Conservation (phyloP, 2,329 filamentous ascomycete species). For the Akanthomyces lecanii region DNA sequence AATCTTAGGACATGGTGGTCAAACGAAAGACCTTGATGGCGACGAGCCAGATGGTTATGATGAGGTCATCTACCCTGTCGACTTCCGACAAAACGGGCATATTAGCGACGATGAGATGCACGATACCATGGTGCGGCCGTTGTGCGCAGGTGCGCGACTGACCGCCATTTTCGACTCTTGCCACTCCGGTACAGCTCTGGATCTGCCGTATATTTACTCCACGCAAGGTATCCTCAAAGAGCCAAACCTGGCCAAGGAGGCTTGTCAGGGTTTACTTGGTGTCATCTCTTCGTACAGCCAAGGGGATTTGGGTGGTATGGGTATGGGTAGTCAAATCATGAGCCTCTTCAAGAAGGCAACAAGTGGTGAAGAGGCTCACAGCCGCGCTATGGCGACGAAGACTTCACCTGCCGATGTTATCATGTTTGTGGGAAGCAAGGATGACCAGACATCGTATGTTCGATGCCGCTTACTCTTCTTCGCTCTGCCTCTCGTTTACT, state of each 20-base stretch:
- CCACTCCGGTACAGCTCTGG: conserved; percentile 62
- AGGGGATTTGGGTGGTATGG: conserved; percentile 79
- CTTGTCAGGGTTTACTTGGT: conserved; percentile 58
- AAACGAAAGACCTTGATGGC: conserved; percentile 72
- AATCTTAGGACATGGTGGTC: conserved; percentile 65
- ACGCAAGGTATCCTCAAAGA: conserved; percentile 66
- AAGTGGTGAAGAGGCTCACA: conserved; percentile 71
- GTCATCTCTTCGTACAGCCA: conserved; percentile 56
- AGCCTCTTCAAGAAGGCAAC: conserved; percentile 87
- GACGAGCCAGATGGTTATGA: conserved; percentile 80
- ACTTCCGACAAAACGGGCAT: conserved; percentile 74
- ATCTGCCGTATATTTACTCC: conserved; percentile 65
- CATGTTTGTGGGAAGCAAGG: conserved; percentile 97
- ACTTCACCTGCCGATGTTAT: conserved; percentile 92
- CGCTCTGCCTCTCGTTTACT: neutral
- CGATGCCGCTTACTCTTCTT: no score
- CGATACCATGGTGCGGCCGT: conserved; percentile 60
- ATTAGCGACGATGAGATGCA: conserved; percentile 85
- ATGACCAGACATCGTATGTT: conserved; percentile 85
- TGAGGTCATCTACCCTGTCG: conserved; percentile 82
- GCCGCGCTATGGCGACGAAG: conserved; percentile 79
- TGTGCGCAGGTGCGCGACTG: conserved; percentile 52
- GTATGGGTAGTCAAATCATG: conserved; percentile 76
- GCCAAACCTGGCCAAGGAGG: conserved; percentile 64
- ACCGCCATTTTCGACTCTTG: conserved; percentile 64